These are phyloP conservation scores for Ophiostoma sp. DNA, from an alignment of 2,329 filamentous ascomycete species.

Conservation along the genomic window DNA sequence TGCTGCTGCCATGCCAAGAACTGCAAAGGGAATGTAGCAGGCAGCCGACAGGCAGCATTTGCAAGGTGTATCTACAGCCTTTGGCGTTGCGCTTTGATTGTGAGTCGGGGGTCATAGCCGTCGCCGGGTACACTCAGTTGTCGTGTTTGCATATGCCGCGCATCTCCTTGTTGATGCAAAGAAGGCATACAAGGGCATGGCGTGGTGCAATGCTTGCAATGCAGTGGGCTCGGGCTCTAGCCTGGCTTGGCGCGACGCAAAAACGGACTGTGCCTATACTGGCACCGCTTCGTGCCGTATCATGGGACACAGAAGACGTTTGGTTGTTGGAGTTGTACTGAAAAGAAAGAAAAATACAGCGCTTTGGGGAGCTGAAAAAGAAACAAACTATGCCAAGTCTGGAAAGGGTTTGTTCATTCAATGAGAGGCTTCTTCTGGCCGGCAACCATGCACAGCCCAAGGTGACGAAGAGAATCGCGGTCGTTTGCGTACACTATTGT, in stretches of 20 bases:
- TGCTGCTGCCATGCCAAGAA: not conserved
- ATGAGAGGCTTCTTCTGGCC: conserved; percentile 62
- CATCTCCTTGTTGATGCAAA: too few relatives aligned
- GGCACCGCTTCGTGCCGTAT: not conserved
- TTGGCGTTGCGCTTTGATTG: too few relatives aligned
- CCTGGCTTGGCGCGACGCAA: not conserved
- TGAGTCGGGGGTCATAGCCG: too few relatives aligned
- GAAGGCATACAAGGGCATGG: not conserved
- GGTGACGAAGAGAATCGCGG: conserved; percentile 55
- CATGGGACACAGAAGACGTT: not conserved
- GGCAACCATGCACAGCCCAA: conserved; percentile 59
- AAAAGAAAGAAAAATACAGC: not conserved
- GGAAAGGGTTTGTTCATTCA: conserved; percentile 40
- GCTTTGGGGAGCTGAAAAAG: not conserved
- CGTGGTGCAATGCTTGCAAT: not conserved
- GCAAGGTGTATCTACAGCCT: not conserved
- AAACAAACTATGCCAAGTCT: not conserved
- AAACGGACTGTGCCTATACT: too few relatives aligned
- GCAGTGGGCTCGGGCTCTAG: not conserved
- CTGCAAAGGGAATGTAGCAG: not conserved
- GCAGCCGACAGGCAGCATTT: not conserved
- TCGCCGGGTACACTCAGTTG: too few relatives aligned
- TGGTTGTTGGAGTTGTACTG: not conserved
- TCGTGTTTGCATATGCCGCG: too few relatives aligned
- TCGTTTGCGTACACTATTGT: conserved; percentile 77